Evolutionary conservation across 2,329 filamentous ascomycete species (phyloP).

Genomic region (Cordyceps farinosa): DNA sequence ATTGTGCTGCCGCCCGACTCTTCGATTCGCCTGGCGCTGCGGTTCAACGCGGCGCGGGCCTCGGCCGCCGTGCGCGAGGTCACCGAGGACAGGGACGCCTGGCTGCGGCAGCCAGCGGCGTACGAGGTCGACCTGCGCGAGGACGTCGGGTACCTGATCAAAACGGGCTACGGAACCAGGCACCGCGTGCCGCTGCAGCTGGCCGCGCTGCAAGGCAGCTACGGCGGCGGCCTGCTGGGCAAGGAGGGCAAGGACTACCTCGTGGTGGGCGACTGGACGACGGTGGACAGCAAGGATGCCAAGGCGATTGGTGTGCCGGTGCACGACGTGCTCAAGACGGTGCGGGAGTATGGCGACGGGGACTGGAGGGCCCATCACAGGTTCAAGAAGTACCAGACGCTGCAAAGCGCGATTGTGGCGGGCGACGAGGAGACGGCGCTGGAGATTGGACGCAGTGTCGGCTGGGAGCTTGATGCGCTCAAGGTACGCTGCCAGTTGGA

Average conservation of each 20-base stretch:
- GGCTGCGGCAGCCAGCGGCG: conserved; percentile 38
- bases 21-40: conserved; percentile 31
- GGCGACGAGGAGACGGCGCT: conserved; percentile 38
- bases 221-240: conserved; percentile 29
- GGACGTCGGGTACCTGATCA: conserved; percentile 51
- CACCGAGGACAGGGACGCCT: conserved; percentile 36
- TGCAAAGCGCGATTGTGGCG: conserved; percentile 37
- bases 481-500: conserved; percentile 35
- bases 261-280: conserved; percentile 50
- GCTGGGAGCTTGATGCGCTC: conserved; percentile 49
- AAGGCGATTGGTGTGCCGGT: conserved; percentile 33
- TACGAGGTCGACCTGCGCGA: conserved; percentile 42
- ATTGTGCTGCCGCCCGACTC: conserved; percentile 33
- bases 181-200: conserved; percentile 46
- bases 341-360: conserved; percentile 32
- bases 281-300: conserved; percentile 31
- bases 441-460: conserved; percentile 36
- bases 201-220: conserved; percentile 36
- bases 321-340: conserved; percentile 39
- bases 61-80: conserved; percentile 29
- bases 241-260: conserved; percentile 41
- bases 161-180: conserved; percentile 54
- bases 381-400: conserved; percentile 38
- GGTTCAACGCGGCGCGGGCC: conserved; percentile 34
- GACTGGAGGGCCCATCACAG: conserved; percentile 31